These are phyloP conservation scores for Botrytis elliptica DNA, from an alignment of 2,329 filamentous ascomycete genomes.

Conservation along the genomic window DNA sequence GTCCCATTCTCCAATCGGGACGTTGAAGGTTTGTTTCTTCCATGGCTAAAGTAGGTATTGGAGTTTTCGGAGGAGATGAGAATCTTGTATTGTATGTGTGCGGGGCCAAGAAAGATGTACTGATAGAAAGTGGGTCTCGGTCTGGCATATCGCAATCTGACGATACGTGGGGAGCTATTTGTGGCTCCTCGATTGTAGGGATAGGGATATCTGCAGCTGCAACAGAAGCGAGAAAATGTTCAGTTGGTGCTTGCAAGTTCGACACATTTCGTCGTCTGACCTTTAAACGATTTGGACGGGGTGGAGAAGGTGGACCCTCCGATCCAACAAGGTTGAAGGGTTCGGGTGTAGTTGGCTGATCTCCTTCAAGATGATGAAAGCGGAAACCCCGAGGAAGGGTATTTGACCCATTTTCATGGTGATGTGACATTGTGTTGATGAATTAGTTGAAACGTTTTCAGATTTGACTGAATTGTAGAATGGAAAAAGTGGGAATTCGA, in stretches of 20 bases:
- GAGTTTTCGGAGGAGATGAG: constrained; percentile 57
- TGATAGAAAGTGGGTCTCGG: constrained; percentile 23
- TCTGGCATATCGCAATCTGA: constrained; percentile 36
- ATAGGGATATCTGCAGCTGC: constrained; percentile 63
- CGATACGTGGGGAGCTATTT: constrained; percentile 35
- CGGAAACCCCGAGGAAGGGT: constrained; percentile 39
- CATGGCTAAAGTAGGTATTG: constrained; percentile 43
- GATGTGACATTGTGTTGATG: constrained; percentile 31
- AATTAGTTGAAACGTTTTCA: constrained; percentile 23
- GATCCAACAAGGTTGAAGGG: constrained; percentile 27
- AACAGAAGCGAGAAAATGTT: constrained; percentile 66
- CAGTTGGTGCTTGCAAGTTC: constrained; percentile 52
- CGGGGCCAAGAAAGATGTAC: constrained; percentile 31
- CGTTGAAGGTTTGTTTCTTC: constrained; percentile 26
- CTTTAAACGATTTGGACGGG: constrained; percentile 35
- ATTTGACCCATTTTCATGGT: constrained; percentile 35
- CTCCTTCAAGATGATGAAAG: constrained; percentile 31
- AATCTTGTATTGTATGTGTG: constrained; percentile 23
- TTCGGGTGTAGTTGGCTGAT: constrained; percentile 36
- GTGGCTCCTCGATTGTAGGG: constrained; percentile 61
- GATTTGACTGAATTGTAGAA: constrained; percentile 23
- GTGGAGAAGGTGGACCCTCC: constrained; percentile 35
- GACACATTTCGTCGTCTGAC: constrained; percentile 36
- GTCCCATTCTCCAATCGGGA: constrained; percentile 37
- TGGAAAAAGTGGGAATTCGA: background rate